Evolutionary conservation across 169 alveolate species (phyloP), one percentile per base, ranked within the genome.

Genomic region (Plasmodium yoelii): DNA sequence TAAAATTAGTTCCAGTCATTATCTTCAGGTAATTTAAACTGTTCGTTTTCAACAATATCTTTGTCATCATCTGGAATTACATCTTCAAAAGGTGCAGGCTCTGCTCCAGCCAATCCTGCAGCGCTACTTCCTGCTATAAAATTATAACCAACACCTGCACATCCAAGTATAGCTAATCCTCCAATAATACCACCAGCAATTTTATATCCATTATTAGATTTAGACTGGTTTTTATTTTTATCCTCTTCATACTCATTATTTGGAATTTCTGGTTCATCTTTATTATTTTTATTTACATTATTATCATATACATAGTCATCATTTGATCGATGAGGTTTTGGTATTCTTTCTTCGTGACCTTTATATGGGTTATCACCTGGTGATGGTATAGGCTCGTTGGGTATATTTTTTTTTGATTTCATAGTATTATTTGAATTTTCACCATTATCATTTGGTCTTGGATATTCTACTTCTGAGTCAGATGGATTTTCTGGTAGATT

Each of bases 171-270:
- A 8, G 90, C 90, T 26, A 69, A 53, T 22, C 90, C 90, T 5
- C 74, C 90, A 82, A 69, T 44, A 15, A 82, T 64, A 22, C 90
- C 90, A 15, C 90, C 90, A 42, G 90, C 90, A 65, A 82, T 82
- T 82, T 82, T 82, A 61, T 82, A 65, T 44, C 64, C 73, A 15
- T 65, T 82, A 44, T 82, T 68, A 51, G 65, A 26, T 53, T 19
- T 22, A 47, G 19, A 10, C 55, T 67, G 67, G 12, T 42, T 44
- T 8, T 82, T 69, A 55, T 53, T 49, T 34, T 65, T 13, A 28
- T 26, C 13, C 13, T 72, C 18, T 70, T 72, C 70, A 42, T 71
- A 26, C 2, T 63, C 53, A 10, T 63, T 7, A 13, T 19, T 15
- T 13, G 9, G 18, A 4, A 12, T 18, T 13, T 26, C 53, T 0